phyloP scores from a whole-genome alignment of 768 basidiomycete species.

The Gymnopilus junonius region DNA sequence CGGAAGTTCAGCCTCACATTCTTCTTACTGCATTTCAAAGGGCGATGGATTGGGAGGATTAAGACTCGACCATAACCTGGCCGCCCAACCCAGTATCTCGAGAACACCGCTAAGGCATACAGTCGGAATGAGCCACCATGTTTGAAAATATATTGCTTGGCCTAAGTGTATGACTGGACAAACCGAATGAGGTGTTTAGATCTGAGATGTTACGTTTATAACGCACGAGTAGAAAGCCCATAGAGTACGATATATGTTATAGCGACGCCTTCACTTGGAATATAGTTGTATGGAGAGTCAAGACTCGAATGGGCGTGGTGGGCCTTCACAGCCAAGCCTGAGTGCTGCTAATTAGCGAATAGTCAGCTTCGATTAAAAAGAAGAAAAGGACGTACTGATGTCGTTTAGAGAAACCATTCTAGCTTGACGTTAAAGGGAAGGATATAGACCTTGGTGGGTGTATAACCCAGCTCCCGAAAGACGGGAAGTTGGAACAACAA shows the following conservation, averaged over 20 bases:
- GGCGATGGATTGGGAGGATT: slow-evolving; percentile 26
- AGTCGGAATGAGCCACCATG: slow-evolving; percentile 61
- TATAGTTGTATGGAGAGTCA: slow-evolving; percentile 30
- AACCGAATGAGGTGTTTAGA: neutral
- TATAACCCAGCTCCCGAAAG: neutral
- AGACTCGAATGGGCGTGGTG: neutral
- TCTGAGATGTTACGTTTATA: neutral
- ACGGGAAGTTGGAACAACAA: neutral
- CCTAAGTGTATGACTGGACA: slow-evolving; percentile 46
- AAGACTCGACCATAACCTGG: slow-evolving; percentile 53
- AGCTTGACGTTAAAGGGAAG: neutral
- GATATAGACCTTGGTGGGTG: neutral
- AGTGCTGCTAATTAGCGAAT: neutral
- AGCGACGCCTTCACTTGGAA: slow-evolving; percentile 26
- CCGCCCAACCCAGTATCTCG: slow-evolving; percentile 62
- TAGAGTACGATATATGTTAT: slow-evolving; percentile 39
- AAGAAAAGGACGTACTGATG: neutral
- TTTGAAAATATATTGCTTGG: slow-evolving; percentile 47
- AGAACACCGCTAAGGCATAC: slow-evolving; percentile 50
- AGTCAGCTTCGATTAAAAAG: neutral
- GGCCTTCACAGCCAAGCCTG: neutral
- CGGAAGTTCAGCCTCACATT: neutral
- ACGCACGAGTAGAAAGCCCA: slow-evolving; percentile 42
- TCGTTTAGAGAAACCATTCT: neutral
- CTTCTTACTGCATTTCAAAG: slow-evolving; percentile 47